Conservation (phyloP, 306 rosid genomes). For the Quercus wislizeni region DNA sequence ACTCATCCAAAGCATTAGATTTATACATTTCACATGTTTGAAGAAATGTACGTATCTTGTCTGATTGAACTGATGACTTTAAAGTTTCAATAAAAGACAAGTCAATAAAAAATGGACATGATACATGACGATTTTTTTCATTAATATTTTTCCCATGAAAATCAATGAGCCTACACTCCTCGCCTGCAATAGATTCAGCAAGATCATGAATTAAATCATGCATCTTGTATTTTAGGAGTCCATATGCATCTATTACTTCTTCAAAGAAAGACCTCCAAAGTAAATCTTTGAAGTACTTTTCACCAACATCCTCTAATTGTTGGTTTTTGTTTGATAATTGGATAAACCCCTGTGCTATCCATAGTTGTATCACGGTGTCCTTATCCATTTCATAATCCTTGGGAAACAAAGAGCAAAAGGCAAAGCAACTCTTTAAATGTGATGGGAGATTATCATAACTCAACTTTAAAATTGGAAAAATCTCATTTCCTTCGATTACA, state of each 20-base stretch:
- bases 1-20: fast-evolving
- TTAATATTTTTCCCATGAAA: neutral
- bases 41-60: neutral
- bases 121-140: neutral
- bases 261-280: too few species aligned
- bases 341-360: too few species aligned
- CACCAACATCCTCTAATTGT: too few species aligned
- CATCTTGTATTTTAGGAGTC: neutral
- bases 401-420: neutral
- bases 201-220: conserved; percentile 7
- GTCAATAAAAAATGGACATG: neutral
- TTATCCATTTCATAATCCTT: neutral
- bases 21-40: fast-evolving
- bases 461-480: conserved; percentile 21
- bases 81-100: neutral
- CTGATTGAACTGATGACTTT: neutral
- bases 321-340: too few species aligned
- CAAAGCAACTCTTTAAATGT: conserved; percentile 25
- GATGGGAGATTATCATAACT: conserved; percentile 32
- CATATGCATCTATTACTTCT: too few species aligned
- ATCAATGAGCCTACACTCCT: neutral
- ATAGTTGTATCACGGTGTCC: too few species aligned
- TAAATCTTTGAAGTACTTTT: too few species aligned
- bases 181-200: neutral
- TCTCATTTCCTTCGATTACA: conserved; percentile 23